Base-by-base conservation (phyloP, 2,329 filamentous ascomycete species). In the Fusarium pseudoanthophilum region DNA sequence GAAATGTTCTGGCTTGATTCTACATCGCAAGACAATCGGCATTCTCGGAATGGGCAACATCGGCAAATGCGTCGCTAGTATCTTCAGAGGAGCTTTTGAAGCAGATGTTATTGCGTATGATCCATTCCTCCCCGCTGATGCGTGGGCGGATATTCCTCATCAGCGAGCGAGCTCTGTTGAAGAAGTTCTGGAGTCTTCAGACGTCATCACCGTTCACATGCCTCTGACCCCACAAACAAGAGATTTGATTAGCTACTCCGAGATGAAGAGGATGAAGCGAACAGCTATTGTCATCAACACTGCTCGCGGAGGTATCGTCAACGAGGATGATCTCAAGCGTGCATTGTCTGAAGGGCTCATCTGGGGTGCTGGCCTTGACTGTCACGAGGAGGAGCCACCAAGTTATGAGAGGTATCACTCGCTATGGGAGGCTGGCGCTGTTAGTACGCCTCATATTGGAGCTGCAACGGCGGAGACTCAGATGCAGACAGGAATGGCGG, bases 371-470 rank as follows among this genome's bases (percentile, higher is more conserved):
- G 83, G 82, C 0, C 58, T 84, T 7, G 83, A 85, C 42, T 82
- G 80, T n/a, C 80, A 82, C 45, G 81, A 82, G 53, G 68, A 82
- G 36, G 83, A 85, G 53, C 83, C 83, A 1, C 83, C 83, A 0
- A 83, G 67, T 10, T 55, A 72, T 18, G 80, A 81, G 45, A 79
- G 71, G 24, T 84, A 84, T 60, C 74, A 75, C 0, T 63, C 67
- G 2, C 65, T 84, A 1, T 83, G 82, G 81, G 73, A 79, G 11
- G 55, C 72, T n/a, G 80, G 81, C 8, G 80, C 82, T 11, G 69
- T 85, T 11, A 83, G 83, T 63, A 85, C 83, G 9, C 84, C 85
- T 11, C 84, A 86, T 60, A 81, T 86, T 49, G 86, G 85, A 13
- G 85, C 84, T 4, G 81, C 85, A 0, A 87, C 85, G 2, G 71